These are phyloP conservation scores for Saxophila tyrrhenica DNA, from an alignment of 495 filamentous ascomycete species.

Conservation along the genomic window DNA sequence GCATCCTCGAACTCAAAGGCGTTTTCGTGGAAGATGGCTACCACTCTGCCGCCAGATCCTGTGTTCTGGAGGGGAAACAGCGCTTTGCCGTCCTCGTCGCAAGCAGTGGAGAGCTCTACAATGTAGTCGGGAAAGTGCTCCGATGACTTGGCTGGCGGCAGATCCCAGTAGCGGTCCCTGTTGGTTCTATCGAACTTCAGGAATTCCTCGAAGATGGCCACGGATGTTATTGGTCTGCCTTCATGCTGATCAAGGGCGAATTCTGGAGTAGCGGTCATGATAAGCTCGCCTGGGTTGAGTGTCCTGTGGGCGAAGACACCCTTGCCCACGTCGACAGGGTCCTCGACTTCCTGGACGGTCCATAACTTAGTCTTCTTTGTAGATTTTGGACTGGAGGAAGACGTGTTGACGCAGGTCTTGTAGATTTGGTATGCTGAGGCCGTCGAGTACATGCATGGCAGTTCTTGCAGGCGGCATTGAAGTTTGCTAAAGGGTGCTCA, in stretches of 20 bases:
- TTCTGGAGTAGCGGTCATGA: not conserved
- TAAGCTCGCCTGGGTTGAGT: not conserved
- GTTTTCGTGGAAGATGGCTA: not conserved
- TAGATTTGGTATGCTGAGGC: too few species aligned
- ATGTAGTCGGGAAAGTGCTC: not conserved
- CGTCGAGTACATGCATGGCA: too few species aligned
- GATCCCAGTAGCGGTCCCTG: not conserved
- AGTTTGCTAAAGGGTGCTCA: not conserved
- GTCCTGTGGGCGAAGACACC: not conserved
- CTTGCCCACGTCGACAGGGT: not conserved
- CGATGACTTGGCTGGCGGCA: not conserved
- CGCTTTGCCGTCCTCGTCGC: not conserved
- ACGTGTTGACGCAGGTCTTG: too few species aligned
- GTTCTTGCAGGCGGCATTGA: not conserved
- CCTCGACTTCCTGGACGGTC: not conserved
- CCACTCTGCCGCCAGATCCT: not conserved
- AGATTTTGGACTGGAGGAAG: too few species aligned
- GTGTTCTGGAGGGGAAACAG: not conserved
- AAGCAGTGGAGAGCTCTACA: not conserved
- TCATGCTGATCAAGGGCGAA: not conserved
- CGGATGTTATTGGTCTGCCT: not conserved
- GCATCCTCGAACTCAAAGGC: not conserved
- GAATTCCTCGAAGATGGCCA: not conserved
- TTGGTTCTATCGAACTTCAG: not conserved
- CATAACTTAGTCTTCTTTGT: not conserved